Percentiles rank a stretch among this genome's conserved stretches.
phyloP scores from a whole-genome alignment of 305 asterid genomes.

The Fraxinus paxiana region DNA sequence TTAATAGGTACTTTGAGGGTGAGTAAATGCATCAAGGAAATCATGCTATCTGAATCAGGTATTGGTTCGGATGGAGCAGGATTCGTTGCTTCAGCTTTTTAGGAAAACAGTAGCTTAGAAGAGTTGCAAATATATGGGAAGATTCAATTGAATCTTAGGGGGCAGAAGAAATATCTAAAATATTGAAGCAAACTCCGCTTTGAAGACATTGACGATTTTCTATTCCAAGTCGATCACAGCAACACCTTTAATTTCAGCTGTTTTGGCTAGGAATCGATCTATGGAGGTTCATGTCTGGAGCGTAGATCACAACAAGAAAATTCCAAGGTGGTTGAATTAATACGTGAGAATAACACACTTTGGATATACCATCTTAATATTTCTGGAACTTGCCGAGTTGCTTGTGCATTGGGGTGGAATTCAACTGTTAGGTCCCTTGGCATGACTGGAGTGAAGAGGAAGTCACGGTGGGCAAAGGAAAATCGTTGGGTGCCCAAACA shows the following conservation, averaged over 20 bases:
- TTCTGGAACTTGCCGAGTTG: conserved; percentile 55
- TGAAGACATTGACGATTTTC: conserved; percentile 50
- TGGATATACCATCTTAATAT: conserved; percentile 43
- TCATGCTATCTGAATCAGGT: conserved; percentile 55
- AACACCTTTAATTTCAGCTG: conserved; percentile 71
- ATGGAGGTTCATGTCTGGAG: conserved; percentile 78
- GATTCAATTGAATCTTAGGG: conserved; percentile 72
- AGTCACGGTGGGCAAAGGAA: conserved; percentile 75
- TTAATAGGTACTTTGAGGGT: conserved; percentile 39
- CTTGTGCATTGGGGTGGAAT: conserved; percentile 65
- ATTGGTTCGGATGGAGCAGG: conserved; percentile 59
- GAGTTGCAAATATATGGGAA: conserved; percentile 67
- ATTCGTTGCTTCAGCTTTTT: conserved; percentile 52
- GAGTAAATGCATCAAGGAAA: conserved; percentile 41
- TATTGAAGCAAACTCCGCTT: conserved; percentile 72
- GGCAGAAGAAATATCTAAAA: conserved; percentile 70
- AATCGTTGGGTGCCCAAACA: conserved; percentile 74
- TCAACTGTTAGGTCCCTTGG: conserved; percentile 65
- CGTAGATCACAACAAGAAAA: conserved; percentile 29
- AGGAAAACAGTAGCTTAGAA: conserved; percentile 46
- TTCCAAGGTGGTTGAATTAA: conserved; percentile 57
- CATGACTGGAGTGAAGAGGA: conserved; percentile 57
- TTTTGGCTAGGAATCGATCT: conserved; percentile 63
- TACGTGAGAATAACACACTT: conserved; percentile 50
- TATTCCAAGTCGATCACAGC: conserved; percentile 49